Base-by-base conservation (phyloP, 2,329 filamentous ascomycete species). In the Botrytis cinerea region DNA sequence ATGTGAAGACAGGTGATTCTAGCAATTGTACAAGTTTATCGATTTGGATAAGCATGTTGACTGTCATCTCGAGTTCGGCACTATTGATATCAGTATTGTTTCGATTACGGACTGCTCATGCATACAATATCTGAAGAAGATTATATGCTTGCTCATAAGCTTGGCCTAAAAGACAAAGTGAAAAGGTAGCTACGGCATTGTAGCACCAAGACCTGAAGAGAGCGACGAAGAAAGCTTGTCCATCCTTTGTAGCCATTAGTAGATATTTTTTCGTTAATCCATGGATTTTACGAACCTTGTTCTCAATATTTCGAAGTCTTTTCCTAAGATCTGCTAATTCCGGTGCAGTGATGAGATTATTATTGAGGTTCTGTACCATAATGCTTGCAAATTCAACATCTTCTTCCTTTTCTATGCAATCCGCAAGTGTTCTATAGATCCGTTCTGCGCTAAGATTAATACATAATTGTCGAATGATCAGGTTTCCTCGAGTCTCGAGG, bases 331-430 rank as follows among this genome's bases (percentile, higher is more conserved):
- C 97, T 1, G 93, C 90, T 45, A 99, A 86, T 82, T 99, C 95
- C 0, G 97, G 96, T 0, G 97, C 96, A 2, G 97, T 99, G 77
- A 99, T 98, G 72, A 99, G 90, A 79, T 99, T 99, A 82, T 99
- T 99, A 84, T 99, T 99, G 70, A 99, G 87, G 79, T 98, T 98
- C 82, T 99, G 96, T 45, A 99, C 94, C 96, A 99, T 99, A 79
- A 99, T 98, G 81, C 95, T 98, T 25, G 96, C 95, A 83, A 99
- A 99, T 81, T 99, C 97, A 60, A 99, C 90, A 81, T 99, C 96
- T 83, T 98, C 96, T 82, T 99, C 96, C 80, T 95, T 97, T 82
- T 98, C 96, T 16, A 99, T 92, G 78, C 96, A 98, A 79, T 99
- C 96, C 40, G 96, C 97, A 76, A 99, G 86, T 3, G 94, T 98